Base-by-base conservation (phyloP, 352 stramenopile species). In the Phytopythium mirpurense region DNA sequence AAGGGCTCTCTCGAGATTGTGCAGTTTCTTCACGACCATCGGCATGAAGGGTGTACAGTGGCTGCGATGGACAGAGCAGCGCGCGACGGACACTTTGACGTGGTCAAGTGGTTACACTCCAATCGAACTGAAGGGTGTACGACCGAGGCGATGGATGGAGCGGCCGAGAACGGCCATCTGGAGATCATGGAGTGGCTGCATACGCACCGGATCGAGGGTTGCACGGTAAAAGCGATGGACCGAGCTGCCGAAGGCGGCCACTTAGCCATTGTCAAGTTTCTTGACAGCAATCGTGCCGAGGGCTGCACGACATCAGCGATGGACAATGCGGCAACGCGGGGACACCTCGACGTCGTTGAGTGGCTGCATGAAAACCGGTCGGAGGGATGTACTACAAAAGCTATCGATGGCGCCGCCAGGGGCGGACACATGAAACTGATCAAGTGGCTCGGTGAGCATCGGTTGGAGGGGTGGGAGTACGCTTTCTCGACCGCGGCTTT, bases 21-120 rank as follows among this genome's bases (percentile, higher is more conserved):
- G 18, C 37, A 24, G 8, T 43, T 23, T 4, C 37, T 43, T 23
- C 0, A 24, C 7, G 6, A 11, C 18, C 1, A 24, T 43, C 37
- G 37, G 0, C 14, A 6, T n/a, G 18, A 24, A 6, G 7, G n/a
- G 18, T 26, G 37, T 15, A 26, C 37, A 19, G 8, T 9, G 37
- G 6, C n/a, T 26, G n/a, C 37, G 9, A 43, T 43, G 37, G 9
- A 15, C 15, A n/a, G n/a, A 1, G 37, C 37, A n/a, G 37, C 37
- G 3, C 37, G 37, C 37, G 43, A 53, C 24, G 46, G 46, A 12
- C 46, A 53, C 9, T 21, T 53, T 4, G 46, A 53, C 2, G 46
- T 53, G 3, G 31, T 53, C 19, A 31, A 53, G 27, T 53, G 46
- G 46, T 32, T 53, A 11, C n/a, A 34, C 21, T 12, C n/a, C 18